A percentile compares a stretch with the other conserved stretches of the same genome.
Evolutionary conservation across 1,284 basidiomycete genomes (phyloP).

Genomic region (Ganoderma lingzhi): DNA sequence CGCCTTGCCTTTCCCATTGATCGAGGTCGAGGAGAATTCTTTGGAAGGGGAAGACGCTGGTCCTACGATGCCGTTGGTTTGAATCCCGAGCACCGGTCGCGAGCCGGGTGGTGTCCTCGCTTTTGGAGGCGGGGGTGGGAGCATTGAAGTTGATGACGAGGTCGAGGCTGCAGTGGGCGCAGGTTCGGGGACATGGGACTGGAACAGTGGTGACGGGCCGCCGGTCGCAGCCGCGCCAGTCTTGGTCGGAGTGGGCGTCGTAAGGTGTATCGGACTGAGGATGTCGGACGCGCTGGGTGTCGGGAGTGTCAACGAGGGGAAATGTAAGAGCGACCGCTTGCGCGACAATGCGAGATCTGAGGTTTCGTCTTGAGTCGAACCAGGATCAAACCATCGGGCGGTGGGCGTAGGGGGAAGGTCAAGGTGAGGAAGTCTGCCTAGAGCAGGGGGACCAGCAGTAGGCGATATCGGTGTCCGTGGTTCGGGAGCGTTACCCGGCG

Average conservation of each 20-base stretch:
- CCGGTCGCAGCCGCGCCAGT: constrained; percentile 13
- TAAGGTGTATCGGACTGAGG: constrained; percentile 44
- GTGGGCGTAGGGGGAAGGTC: constrained; percentile 43
- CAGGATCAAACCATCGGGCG: constrained; percentile 41
- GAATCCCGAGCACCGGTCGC: constrained; percentile 30
- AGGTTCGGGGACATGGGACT: constrained; percentile 14
- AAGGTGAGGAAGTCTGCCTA: constrained; percentile 33
- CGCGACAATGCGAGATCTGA: constrained; percentile 28
- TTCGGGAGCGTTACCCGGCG: constrained; percentile 18
- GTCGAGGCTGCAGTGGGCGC: constrained; percentile 10
- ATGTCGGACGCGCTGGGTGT: constrained; percentile 36
- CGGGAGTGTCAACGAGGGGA: constrained; percentile 38
- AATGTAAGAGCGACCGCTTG: constrained; percentile 41
- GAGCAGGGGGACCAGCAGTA: constrained; percentile 35
- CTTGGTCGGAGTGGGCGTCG: constrained; percentile 30
- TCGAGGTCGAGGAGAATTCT: neutral
- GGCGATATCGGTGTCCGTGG: constrained; percentile 35
- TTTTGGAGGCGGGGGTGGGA: constrained; percentile 12
- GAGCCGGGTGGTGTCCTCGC: constrained; percentile 13
- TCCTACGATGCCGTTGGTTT: constrained; percentile 26
- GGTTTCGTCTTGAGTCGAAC: constrained; percentile 25
- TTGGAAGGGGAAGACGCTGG: constrained; percentile 14
- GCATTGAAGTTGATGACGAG: constrained; percentile 9
- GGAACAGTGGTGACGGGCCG: constrained; percentile 28
- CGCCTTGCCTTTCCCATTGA: constrained; percentile 39